Conservation (phyloP, 805 yeast species). For the Suhomyces vadensis region DNA sequence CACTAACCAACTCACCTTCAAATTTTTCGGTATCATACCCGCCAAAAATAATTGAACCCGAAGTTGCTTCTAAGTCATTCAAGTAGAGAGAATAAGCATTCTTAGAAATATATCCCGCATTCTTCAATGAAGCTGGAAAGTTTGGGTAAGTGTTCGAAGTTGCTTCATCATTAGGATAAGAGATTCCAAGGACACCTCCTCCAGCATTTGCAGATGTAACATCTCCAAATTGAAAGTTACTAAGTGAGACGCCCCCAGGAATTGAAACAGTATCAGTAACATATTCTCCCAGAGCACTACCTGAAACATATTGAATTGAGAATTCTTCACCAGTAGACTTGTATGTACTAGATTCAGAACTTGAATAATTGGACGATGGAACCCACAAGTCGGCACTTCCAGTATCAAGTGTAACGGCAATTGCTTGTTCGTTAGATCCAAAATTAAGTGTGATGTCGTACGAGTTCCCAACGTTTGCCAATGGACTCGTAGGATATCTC, state of each 20-base stretch:
- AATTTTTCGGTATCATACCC: slow-evolving; percentile 29
- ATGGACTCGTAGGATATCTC: no score
- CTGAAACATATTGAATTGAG: neutral
- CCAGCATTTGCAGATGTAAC: no score
- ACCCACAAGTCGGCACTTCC: neutral
- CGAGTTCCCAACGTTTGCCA: no score
- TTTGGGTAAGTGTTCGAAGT: slow-evolving; percentile 6
- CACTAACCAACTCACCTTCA: slow-evolving; percentile 15
- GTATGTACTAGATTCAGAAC: neutral
- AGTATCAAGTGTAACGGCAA: neutral
- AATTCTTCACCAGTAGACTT: neutral
- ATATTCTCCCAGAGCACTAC: neutral
- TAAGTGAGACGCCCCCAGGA: neutral
- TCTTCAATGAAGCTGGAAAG: slow-evolving; percentile 23
- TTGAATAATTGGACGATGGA: no score
- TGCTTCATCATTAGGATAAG: neutral
- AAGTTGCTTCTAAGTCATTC: slow-evolving; percentile 15
- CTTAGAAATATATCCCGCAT: slow-evolving; percentile 27
- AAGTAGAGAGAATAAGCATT: slow-evolving; percentile 27
- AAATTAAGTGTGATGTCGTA: neutral
- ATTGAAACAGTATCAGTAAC: neutral
- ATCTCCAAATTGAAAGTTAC: neutral
- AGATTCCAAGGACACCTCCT: slow-evolving; percentile 15
- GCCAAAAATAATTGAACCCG: slow-evolving; percentile 31
- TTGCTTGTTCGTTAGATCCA: neutral